Evolutionary conservation across 768 basidiomycete species (phyloP), one percentile per base, ranked within the genome.

Genomic region (Xerocomellus chrysenteron): DNA sequence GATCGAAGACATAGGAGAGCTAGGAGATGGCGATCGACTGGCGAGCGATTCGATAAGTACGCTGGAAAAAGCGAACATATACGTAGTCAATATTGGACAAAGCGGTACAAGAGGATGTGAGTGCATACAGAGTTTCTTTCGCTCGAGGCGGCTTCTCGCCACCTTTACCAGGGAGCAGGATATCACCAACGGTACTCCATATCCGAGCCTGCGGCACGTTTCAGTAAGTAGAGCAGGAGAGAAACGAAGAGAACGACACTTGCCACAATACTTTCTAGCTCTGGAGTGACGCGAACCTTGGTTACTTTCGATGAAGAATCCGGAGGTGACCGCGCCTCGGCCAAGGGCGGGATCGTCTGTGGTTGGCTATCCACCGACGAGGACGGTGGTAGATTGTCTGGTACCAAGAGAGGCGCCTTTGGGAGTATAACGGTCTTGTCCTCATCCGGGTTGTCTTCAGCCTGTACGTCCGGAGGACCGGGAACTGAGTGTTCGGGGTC

Each of bases 241-340:
- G 24, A 44, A 52, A 30, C 3, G 17, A 45, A 47, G 11, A 19
- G 4, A 21, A 51, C 16, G 10, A 47, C 17, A 74, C 85, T 58
- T 72, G 85, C 89, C 52, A 80, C 76, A 47, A 88, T 85, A 37
- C 75, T 76, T 60, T 91, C 88, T 24, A 88, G 75, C 56, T 88
- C 85, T 12, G 73, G 72, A 41, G 81, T 89, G n/a, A 86, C 68
- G 62, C 75, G 79, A 37, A 85, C 66, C 62, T 77, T 82, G 43
- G 68, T 60, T 56, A 64, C 65, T 43, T 64, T 69, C 16, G 62
- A 56, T 16, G 54, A 52, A 3, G 65, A 61, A 32, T 61, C 64
- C 12, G 54, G 45, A 35, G 63, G 45, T 16, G 51, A 50, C 11
- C 50, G 61, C 1, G 6, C 42, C 37, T 55, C 42, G 3, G 46